Base-by-base conservation (phyloP, 2,329 filamentous ascomycete species). In the Microdochium nivale region DNA sequence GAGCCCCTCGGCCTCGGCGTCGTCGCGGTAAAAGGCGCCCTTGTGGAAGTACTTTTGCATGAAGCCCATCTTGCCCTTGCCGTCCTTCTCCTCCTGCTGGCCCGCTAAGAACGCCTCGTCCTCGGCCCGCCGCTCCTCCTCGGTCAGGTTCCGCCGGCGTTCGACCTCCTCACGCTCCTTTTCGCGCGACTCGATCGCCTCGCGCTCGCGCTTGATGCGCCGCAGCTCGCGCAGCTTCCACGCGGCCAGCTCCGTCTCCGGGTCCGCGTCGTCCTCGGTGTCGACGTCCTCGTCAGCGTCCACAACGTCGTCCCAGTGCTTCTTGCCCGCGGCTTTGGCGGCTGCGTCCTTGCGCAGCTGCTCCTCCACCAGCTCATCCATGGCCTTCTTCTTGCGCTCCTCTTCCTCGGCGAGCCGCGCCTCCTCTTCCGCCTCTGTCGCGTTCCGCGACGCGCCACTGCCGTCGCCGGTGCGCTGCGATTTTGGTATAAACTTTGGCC, bases 11-110 rank as follows among this genome's bases (percentile, higher is more conserved):
- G 82, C 83, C 59, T 84, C 82, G 49, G 84, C 78, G 60, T 95
- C 88, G 50, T 91, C 89, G 58, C 87, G 87, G 74, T 89, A 97
- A 73, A 97, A 99, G 16, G 94, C 94, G 48, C 94, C 94, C 71
- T 91, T 92, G 76, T 99, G 94, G 69, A 89, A 91, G 72, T 97
- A 99, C 65, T 91, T 90, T 65, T 96, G 91, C 87, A 97, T 89
- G 67, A 84, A 96, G 2, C 80, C 80, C 77, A 94, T 89, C 70
- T 92, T 87, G 50, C 90, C 90, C 54, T 86, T 85, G 49, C 76
- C 69, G 55, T 87, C 83, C 60, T 88, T 88, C 56, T 95, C 90
- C 55, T 87, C 87, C 59, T 86, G 83, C 69, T 97, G 92, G 58
- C 78, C 76, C 1, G 84, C 84, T 19, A 97, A 72, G 67, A 83